Conservation (phyloP, 1,139 yeast species). For the Zygoascus meyerae region DNA sequence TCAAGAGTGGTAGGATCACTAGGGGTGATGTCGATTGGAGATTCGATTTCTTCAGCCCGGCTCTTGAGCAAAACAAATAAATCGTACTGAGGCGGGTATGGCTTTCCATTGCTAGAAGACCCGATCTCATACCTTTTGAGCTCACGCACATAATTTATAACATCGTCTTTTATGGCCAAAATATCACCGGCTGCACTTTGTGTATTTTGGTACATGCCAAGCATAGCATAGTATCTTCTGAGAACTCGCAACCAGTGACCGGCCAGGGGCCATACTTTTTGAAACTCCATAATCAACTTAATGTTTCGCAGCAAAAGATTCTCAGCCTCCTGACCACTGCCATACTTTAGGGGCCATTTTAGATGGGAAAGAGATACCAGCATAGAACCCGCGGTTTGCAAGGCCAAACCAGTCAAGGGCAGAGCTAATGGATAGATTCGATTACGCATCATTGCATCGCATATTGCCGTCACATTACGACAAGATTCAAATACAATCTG, state of each 20-base stretch:
- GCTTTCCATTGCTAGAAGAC: background rate
- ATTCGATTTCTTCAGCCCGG: background rate
- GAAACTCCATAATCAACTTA: slow-evolving; percentile 1
- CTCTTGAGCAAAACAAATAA: background rate
- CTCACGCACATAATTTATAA: slow-evolving; percentile 2
- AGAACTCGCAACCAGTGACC: slow-evolving; percentile 6
- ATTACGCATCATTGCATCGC: slow-evolving; percentile 1
- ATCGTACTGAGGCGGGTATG: slow-evolving; percentile 2
- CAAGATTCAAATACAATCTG: slow-evolving; percentile 1
- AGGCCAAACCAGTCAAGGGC: slow-evolving; percentile 1
- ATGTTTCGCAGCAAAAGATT: background rate
- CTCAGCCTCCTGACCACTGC: background rate
- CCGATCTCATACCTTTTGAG: background rate
- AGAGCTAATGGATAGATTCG: slow-evolving; percentile 2
- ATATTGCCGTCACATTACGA: background rate
- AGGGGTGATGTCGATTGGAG: background rate
- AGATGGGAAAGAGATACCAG: background rate
- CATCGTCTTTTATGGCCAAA: background rate
- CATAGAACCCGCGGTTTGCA: slow-evolving; percentile 2
- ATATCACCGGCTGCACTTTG: slow-evolving; percentile 1
- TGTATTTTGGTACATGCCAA: slow-evolving; percentile 1
- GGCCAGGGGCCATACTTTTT: slow-evolving; percentile 3
- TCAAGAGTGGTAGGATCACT: too few relatives aligned
- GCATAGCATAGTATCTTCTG: slow-evolving; percentile 4
- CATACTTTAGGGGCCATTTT: background rate